Evolutionary conservation across 2,329 filamentous ascomycete genomes (phyloP), one percentile per base, ranked within the genome.

Genomic region (Aquanectria penicillioides): DNA sequence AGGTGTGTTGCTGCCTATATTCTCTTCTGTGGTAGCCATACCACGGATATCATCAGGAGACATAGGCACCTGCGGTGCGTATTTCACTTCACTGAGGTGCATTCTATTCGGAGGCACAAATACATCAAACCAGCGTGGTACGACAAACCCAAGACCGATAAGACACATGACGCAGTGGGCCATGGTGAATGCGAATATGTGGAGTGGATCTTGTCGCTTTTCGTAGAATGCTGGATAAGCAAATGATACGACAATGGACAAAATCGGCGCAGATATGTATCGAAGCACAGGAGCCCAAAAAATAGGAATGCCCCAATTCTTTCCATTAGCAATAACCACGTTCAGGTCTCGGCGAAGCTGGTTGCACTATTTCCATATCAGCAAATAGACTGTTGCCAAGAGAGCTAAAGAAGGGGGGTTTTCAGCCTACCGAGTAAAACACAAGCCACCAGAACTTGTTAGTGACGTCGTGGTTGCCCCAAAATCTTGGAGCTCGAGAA

Each of bases 371-470:
- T 7, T 52, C 3, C 4, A 6, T 38, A 51, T 66, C 26, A 67
- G 65, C n/a, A 20, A 2, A 18, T 5, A 22, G 2, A 7, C 10
- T 10, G 3, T 5, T 22, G 12, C 5, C 6, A 12, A 33, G n/a
- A 13, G 4, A 38, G 10, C 15, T 6, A 10, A 26, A 12, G 7
- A 7, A 25, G n/a, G n/a, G n/a, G n/a, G n/a, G n/a, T n/a, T n/a
- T n/a, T n/a, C n/a, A 33, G 43, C 81, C 72, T 77, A 85, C 83
- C n/a, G 83, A 86, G 71, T 86, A 87, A 60, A 85, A 83, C 0
- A 76, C 74, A 28, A 86, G 64, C 59, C 80, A 86, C 81, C 83
- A 87, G 40, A 85, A 78, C 2, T 76, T 76, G 31, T 72, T 69
- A 1, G 77, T 29, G 20, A 78, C 68, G 1, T 63, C 55, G 31